Percentiles rank a stretch among this genome's conserved stretches.
These are phyloP conservation scores for Colletotrichum incanum DNA, from an alignment of 2,329 filamentous ascomycete species.

Conservation along the genomic window DNA sequence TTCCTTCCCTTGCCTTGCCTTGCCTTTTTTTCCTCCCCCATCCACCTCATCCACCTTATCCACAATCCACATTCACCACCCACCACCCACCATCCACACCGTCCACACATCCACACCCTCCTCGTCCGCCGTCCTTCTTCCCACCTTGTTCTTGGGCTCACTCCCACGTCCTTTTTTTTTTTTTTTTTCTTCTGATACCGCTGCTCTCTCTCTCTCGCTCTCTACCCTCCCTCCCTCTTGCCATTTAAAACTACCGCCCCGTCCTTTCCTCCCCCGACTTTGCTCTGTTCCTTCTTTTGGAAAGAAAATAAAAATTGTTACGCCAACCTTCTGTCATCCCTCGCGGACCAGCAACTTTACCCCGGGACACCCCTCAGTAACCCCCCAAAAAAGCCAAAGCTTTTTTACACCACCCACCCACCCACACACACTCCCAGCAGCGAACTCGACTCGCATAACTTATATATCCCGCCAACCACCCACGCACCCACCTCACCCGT, in stretches of 20 bases:
- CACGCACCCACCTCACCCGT: slow-evolving; percentile 23
- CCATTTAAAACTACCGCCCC: slow-evolving; percentile 43
- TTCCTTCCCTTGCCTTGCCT: slow-evolving; percentile 29
- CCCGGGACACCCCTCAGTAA: slow-evolving; percentile 31
- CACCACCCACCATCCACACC: slow-evolving; percentile 35
- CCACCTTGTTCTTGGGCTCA: slow-evolving; percentile 19
- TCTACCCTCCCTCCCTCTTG: slow-evolving; percentile 19
- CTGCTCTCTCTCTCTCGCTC: too few species aligned
- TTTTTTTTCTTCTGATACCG: slow-evolving; percentile 21
- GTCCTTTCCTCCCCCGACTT: slow-evolving; percentile 35
- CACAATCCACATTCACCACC: slow-evolving; percentile 24
- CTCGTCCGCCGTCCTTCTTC: slow-evolving; percentile 17
- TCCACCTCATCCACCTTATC: slow-evolving; percentile 24
- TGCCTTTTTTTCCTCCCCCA: slow-evolving; percentile 7
- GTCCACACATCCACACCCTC: slow-evolving; percentile 34
- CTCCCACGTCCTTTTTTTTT: slow-evolving; percentile 28
- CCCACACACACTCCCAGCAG: slow-evolving; percentile 14
- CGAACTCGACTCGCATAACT: slow-evolving; percentile 27
- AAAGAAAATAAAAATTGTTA: slow-evolving; percentile 32
- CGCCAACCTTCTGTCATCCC: slow-evolving; percentile 41
- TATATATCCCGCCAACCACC: slow-evolving; percentile 32
- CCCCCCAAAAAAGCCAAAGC: slow-evolving; percentile 37
- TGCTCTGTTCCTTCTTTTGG: slow-evolving; percentile 38
- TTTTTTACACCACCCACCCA: slow-evolving; percentile 18
- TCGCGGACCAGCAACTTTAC: slow-evolving; percentile 31